Percentiles rank a stretch among this genome's conserved stretches.
phyloP scores from a whole-genome alignment of 805 yeast species.

The Tetrapisispora taiwanensis region DNA sequence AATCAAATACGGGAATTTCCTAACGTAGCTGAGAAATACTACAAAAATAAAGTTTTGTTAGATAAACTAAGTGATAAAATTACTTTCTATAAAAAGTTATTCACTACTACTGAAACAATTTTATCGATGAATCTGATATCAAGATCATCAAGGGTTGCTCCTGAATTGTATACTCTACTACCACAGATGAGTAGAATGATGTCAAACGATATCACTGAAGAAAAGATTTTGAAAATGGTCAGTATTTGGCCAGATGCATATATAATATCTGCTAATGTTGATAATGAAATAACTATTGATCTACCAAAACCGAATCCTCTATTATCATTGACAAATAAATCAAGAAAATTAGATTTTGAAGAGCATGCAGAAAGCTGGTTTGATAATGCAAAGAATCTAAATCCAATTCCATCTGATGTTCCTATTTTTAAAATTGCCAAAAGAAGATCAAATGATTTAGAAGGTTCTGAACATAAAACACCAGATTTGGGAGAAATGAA shows the following conservation, averaged over 20 bases:
- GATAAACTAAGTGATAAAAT: slow-evolving; percentile 11
- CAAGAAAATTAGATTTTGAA: slow-evolving; percentile 20
- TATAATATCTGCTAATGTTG: slow-evolving; percentile 14
- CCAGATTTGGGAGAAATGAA: background rate
- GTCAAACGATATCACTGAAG: slow-evolving; percentile 17
- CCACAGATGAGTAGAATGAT: slow-evolving; percentile 26
- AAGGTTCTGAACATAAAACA: slow-evolving; percentile 5
- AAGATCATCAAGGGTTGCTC: slow-evolving; percentile 9
- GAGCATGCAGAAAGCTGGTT: slow-evolving; percentile 21
- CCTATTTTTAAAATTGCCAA: slow-evolving; percentile 17
- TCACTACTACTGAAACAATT: slow-evolving; percentile 20
- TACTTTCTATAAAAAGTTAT: slow-evolving; percentile 16
- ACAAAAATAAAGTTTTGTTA: slow-evolving; percentile 13
- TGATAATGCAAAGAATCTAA: background rate
- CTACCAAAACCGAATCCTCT: slow-evolving; percentile 14
- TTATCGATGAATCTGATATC: slow-evolving; percentile 23
- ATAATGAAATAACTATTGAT: slow-evolving; percentile 15
- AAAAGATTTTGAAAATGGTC: slow-evolving; percentile 19
- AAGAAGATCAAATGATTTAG: slow-evolving; percentile 17
- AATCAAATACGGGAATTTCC: slow-evolving; percentile 23
- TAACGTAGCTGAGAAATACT: slow-evolving; percentile 13
- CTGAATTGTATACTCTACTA: slow-evolving; percentile 15
- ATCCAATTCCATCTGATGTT: slow-evolving; percentile 13
- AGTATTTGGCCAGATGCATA: slow-evolving; percentile 25
- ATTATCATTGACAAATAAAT: slow-evolving; percentile 16